Evolutionary conservation across 2,329 filamentous ascomycete species (phyloP).

Genomic region (Moelleriella libera): DNA sequence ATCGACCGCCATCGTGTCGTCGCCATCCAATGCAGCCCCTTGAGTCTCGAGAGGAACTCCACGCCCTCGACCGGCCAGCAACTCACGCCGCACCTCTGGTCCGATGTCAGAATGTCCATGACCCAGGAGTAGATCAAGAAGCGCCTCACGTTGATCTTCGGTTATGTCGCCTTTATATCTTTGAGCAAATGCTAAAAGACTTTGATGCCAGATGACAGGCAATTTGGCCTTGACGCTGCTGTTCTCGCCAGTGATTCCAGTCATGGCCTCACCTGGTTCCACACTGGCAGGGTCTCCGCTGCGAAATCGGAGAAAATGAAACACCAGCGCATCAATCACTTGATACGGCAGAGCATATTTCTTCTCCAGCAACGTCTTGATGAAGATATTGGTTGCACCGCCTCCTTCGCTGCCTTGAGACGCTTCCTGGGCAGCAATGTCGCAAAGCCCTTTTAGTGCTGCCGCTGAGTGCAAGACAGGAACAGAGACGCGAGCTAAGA

Average conservation of each 20-base stretch:
- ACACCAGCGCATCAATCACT: constrained; percentile 86
- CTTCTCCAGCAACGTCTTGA: constrained; percentile 86
- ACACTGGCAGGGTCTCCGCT: constrained; percentile 48
- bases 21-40: constrained; percentile 48
- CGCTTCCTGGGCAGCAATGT: constrained; percentile 85
- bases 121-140: constrained; percentile 73
- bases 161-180: constrained; percentile 93
- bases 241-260: constrained; percentile 25
- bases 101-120: constrained; percentile 81
- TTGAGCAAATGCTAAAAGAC: constrained; percentile 80
- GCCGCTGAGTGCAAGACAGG: constrained; percentile 87
- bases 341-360: constrained; percentile 93
- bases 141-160: constrained; percentile 81
- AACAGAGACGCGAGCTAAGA: constrained; percentile 71
- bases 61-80: constrained; percentile 76
- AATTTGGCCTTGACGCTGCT: constrained; percentile 50
- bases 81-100: constrained; percentile 77
- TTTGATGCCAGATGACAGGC: constrained; percentile 95
- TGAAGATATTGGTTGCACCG: constrained; percentile 89
- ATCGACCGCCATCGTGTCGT: constrained; percentile 83
- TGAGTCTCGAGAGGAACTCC: constrained; percentile 52
- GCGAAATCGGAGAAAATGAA: constrained; percentile 88
- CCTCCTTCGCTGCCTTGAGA: constrained; percentile 72
- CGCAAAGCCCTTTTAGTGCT: constrained; percentile 80
- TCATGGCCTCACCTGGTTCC: constrained; percentile 38